These are phyloP conservation scores for Cytospora piceicola DNA, from an alignment of 2,329 filamentous ascomycete species.

Conservation along the genomic window DNA sequence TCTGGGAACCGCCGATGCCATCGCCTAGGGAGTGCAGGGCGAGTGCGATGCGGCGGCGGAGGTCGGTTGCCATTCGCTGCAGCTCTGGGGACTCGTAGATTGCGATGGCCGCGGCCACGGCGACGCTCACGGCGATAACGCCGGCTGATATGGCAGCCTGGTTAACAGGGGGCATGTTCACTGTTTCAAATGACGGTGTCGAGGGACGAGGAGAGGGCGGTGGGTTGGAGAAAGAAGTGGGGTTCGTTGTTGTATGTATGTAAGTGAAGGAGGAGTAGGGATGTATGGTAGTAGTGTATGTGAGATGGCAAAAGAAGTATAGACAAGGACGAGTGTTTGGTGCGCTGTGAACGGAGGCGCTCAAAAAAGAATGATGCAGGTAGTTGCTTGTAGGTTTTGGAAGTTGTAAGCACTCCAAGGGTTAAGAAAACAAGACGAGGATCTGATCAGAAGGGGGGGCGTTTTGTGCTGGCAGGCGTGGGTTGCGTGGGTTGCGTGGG, in stretches of 20 bases:
- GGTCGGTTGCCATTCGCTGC: slow-evolving; percentile 63
- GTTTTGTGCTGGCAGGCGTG: slow-evolving; percentile 3
- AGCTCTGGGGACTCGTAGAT: slow-evolving; percentile 68
- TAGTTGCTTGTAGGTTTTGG: not conserved
- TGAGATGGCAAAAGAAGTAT: not conserved
- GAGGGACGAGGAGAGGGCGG: slow-evolving; percentile 15
- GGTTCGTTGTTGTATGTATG: slow-evolving; percentile 29
- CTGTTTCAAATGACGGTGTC: slow-evolving; percentile 3
- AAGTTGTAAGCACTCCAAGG: not conserved
- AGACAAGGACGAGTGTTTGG: not conserved
- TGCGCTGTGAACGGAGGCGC: not conserved
- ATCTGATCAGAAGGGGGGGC: not conserved
- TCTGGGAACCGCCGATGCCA: slow-evolving; percentile 50
- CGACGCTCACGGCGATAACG: slow-evolving; percentile 61
- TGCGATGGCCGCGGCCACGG: slow-evolving; percentile 61
- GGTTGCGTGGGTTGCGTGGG: not conserved
- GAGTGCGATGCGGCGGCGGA: slow-evolving; percentile 64
- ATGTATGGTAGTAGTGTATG: not conserved
- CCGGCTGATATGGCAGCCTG: slow-evolving; percentile 60
- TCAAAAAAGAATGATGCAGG: slow-evolving; percentile 3
- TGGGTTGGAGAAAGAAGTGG: slow-evolving; percentile 14
- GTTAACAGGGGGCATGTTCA: slow-evolving; percentile 59
- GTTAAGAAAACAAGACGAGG: slow-evolving; percentile 3
- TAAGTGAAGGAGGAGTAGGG: not conserved
- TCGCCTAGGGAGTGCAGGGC: slow-evolving; percentile 64